These are phyloP conservation scores for Plicaturopsis crispa DNA, from an alignment of 768 basidiomycete genomes.

Conservation along the genomic window DNA sequence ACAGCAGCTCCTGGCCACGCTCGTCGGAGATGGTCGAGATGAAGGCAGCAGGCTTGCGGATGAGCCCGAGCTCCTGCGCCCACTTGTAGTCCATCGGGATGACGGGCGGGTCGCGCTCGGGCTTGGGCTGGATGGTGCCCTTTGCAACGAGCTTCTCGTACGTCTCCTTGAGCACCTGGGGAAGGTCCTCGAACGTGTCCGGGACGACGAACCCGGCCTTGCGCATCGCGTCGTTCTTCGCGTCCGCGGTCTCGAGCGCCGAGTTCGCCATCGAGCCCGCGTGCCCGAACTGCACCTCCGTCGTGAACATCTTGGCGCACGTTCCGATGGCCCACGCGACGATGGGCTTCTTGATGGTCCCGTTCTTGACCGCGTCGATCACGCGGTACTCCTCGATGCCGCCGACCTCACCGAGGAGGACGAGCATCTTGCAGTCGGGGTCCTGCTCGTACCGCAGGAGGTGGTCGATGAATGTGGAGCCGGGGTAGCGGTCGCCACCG, in stretches of 20 bases:
- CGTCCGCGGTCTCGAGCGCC: slow-evolving; percentile 94
- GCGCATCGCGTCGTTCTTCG: slow-evolving; percentile 95
- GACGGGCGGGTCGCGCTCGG: slow-evolving; percentile 84
- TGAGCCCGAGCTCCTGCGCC: slow-evolving; percentile 97
- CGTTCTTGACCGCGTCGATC: slow-evolving; percentile 92
- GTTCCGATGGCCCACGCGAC: slow-evolving; percentile 99
- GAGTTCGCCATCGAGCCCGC: slow-evolving; percentile 98
- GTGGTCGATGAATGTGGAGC: slow-evolving; percentile 98
- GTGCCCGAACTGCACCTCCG: slow-evolving; percentile 99
- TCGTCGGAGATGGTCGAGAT: slow-evolving; percentile 99
- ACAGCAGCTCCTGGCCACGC: slow-evolving; percentile 96
- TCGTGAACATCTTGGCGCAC: slow-evolving; percentile 99
- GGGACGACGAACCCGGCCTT: slow-evolving; percentile 95
- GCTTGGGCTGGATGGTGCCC: slow-evolving; percentile 61
- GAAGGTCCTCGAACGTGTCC: slow-evolving; percentile 95
- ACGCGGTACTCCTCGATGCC: slow-evolving; percentile 99
- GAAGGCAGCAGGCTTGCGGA: slow-evolving; percentile 97
- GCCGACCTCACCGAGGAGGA: slow-evolving; percentile 97
- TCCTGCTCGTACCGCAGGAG: slow-evolving; percentile 96
- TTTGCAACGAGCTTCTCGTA: slow-evolving; percentile 73
- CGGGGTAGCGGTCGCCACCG: slow-evolving; percentile 98
- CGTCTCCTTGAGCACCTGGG: slow-evolving; percentile 72
- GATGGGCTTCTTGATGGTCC: slow-evolving; percentile 95
- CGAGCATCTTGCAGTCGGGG: slow-evolving; percentile 97
- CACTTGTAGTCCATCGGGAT: slow-evolving; percentile 99